Percentiles rank a stretch among this genome's conserved stretches.
Evolutionary conservation across 257 asterid genomes (phyloP).

Genomic region (Echium plantagineum): DNA sequence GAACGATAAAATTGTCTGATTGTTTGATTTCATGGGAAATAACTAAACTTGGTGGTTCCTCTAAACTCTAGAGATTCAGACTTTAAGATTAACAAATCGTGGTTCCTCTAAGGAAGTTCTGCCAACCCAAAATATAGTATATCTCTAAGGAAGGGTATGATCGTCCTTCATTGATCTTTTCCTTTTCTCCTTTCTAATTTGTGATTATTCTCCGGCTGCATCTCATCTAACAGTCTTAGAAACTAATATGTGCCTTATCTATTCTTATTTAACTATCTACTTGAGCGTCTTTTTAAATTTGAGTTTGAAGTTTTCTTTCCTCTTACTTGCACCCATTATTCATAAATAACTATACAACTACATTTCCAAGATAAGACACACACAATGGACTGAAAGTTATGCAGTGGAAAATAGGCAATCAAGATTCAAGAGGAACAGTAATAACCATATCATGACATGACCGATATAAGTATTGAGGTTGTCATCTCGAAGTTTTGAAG

Average conservation of each 20-base stretch:
- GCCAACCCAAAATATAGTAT: neutral
- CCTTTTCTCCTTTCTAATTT: neutral
- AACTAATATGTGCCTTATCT: neutral
- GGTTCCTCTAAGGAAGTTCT: neutral
- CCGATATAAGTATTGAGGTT: neutral
- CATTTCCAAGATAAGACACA: neutral
- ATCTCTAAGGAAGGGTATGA: neutral
- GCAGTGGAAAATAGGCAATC: too few species aligned
- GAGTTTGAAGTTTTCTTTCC: neutral
- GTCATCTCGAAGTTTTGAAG: neutral
- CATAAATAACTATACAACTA: neutral
- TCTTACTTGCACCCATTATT: neutral
- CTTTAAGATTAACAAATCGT: neutral
- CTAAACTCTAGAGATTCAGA: too few species aligned
- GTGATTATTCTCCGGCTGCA: neutral
- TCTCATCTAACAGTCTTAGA: neutral
- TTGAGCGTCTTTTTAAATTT: neutral
- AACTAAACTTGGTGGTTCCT: too few species aligned
- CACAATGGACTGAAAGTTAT: neutral
- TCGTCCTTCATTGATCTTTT: neutral
- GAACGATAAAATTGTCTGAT: too few species aligned
- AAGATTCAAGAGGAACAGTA: neutral
- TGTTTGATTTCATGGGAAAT: too few species aligned
- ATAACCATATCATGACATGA: neutral
- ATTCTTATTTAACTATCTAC: neutral